phyloP scores from a whole-genome alignment of 129 eudicot genomes.

The Flaveria linearis region DNA sequence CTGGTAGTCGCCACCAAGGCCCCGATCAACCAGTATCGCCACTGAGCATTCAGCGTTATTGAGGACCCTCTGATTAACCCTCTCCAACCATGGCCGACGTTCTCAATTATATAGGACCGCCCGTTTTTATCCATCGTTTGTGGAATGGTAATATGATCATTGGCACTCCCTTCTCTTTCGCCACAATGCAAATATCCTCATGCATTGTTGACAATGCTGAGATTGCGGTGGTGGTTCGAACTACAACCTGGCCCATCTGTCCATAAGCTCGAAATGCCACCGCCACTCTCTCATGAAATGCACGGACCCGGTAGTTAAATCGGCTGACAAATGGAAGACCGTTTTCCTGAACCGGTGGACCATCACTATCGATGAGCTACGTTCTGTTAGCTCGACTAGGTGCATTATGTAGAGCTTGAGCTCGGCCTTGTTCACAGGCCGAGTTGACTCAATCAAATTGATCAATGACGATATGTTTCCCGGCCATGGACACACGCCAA shows the following conservation, averaged over 20 bases:
- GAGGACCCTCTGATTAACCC: slow-evolving; percentile 71
- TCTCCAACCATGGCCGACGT: slow-evolving; percentile 85
- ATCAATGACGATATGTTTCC: slow-evolving; percentile 65
- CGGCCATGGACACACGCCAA: slow-evolving; percentile 76
- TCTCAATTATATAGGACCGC: slow-evolving; percentile 55
- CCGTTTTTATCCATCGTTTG: slow-evolving; percentile 60
- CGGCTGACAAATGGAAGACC: slow-evolving; percentile 70
- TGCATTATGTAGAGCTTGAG: slow-evolving; percentile 82
- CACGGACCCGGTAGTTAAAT: slow-evolving; percentile 36
- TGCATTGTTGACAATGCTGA: slow-evolving; percentile 80
- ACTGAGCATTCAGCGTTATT: slow-evolving; percentile 68
- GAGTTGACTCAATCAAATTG: slow-evolving; percentile 61
- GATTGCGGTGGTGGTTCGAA: slow-evolving; percentile 67
- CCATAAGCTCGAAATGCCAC: slow-evolving; percentile 61
- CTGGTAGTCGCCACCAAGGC: slow-evolving; percentile 42
- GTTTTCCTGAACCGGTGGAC: slow-evolving; percentile 66
- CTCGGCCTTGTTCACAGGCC: slow-evolving; percentile 49
- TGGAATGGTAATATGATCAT: slow-evolving; percentile 78
- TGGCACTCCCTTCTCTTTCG: slow-evolving; percentile 58
- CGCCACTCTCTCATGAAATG: slow-evolving; percentile 57
- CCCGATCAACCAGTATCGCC: slow-evolving; percentile 83
- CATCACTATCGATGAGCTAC: slow-evolving; percentile 78
- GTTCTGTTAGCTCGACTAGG: slow-evolving; percentile 80
- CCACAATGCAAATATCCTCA: slow-evolving; percentile 80
- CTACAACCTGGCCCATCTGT: slow-evolving; percentile 60